A percentile compares a stretch with the other conserved stretches of the same genome.
Evolutionary conservation across 257 asterid species (phyloP).

Genomic region (Catharanthus roseus): DNA sequence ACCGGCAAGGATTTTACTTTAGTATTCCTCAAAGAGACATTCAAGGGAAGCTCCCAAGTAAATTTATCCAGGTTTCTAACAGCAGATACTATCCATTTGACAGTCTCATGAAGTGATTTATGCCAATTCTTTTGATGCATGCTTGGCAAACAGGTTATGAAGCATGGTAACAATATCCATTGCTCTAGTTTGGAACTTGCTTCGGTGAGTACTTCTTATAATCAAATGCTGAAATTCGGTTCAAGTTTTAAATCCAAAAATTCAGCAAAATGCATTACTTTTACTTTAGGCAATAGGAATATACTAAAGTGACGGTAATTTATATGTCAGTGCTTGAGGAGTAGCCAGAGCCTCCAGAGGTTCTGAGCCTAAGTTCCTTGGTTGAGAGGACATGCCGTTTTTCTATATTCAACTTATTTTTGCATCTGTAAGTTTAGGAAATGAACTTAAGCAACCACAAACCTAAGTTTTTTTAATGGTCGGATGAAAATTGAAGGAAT

Average conservation of each 20-base stretch:
- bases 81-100: conserved; percentile 1
- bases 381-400: background rate
- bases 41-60: conserved; percentile 80
- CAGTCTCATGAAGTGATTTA: conserved; percentile 9
- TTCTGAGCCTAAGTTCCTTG: background rate
- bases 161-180: conserved; percentile 92
- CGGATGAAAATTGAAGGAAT: background rate
- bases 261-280: background rate
- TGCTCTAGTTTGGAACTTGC: conserved; percentile 86
- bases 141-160: conserved; percentile 55
- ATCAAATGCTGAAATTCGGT: background rate
- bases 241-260: background rate
- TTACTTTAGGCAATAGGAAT: background rate
- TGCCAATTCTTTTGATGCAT: conserved; percentile 19
- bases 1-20: conserved; percentile 91
- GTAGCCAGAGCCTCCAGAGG: background rate
- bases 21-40: conserved; percentile 88
- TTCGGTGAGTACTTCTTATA: conserved; percentile 59
- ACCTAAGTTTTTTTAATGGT: background rate
- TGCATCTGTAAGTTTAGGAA: background rate
- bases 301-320: background rate
- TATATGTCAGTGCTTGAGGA: background rate
- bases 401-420: background rate
- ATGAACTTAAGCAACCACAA: background rate
- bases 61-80: conserved; percentile 82